phyloP scores from a whole-genome alignment of 2,329 filamentous ascomycete species.

The Apiospora saccharicola region DNA sequence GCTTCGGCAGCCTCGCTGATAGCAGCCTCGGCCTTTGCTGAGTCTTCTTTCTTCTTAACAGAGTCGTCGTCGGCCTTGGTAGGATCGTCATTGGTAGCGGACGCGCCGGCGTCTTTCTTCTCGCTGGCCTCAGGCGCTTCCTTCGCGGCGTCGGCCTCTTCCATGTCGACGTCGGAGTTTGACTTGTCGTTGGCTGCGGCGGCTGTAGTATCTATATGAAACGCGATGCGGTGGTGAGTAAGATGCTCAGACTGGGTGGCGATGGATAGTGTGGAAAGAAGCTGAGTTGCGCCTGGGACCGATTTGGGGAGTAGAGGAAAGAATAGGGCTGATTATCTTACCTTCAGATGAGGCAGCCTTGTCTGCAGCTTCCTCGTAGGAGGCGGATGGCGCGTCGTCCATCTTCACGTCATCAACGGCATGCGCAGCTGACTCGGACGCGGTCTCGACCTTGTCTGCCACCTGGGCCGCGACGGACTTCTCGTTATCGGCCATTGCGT shows the following conservation, averaged over 20 bases:
- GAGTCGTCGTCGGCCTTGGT: conserved; percentile 26
- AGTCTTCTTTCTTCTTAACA: conserved; percentile 17
- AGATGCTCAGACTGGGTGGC: not conserved
- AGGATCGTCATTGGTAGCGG: conserved; percentile 22
- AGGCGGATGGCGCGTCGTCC: conserved; percentile 37
- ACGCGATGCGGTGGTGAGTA: conserved; percentile 4
- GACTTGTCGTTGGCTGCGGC: conserved; percentile 19
- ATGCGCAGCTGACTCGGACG: conserved; percentile 26
- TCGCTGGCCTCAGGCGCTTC: conserved; percentile 33
- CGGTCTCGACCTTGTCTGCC: conserved; percentile 30
- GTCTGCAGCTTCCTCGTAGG: conserved; percentile 30
- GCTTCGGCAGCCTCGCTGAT: not conserved
- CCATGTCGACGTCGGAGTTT: conserved; percentile 19
- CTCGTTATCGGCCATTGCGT: conserved; percentile 23
- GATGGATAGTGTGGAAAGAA: not conserved
- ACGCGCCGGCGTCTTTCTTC: conserved; percentile 26
- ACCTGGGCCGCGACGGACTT: conserved; percentile 9
- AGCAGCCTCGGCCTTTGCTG: conserved; percentile 14
- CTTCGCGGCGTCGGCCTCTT: conserved; percentile 32
- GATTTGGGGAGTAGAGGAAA: conserved; percentile 27
- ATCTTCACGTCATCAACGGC: conserved; percentile 30
- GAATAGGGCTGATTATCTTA: not conserved
- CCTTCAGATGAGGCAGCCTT: conserved; percentile 28
- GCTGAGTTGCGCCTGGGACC: conserved; percentile 20
- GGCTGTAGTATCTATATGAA: not conserved